These are phyloP conservation scores for Blastobotrys proliferans DNA, from an alignment of 1,139 yeast genomes.

Conservation along the genomic window DNA sequence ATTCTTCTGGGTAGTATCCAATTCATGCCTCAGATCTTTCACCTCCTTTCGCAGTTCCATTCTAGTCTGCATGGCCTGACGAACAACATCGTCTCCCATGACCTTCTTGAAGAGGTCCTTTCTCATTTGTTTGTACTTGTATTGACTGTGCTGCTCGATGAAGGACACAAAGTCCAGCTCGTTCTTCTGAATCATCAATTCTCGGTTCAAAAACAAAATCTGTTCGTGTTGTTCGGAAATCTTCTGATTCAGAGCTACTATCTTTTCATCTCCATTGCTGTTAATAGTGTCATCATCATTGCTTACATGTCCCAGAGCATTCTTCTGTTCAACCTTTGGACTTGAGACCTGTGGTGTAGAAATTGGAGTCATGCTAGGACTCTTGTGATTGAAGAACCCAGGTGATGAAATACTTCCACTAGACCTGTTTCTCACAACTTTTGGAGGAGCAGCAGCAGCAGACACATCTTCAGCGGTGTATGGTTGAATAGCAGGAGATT, in stretches of 20 bases:
- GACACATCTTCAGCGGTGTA: background rate
- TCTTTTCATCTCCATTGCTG: background rate
- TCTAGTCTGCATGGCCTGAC: slow-evolving; percentile 31
- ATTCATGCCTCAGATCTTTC: slow-evolving; percentile 30
- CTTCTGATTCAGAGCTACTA: slow-evolving; percentile 3
- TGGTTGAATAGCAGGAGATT: too few relatives aligned
- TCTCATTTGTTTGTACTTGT: slow-evolving; percentile 41
- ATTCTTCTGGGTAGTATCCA: slow-evolving; percentile 26
- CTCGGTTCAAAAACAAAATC: slow-evolving; percentile 38
- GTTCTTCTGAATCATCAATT: slow-evolving; percentile 53
- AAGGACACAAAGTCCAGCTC: slow-evolving; percentile 62
- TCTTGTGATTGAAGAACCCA: slow-evolving; percentile 10
- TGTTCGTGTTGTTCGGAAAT: slow-evolving; percentile 5
- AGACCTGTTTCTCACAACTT: slow-evolving; percentile 6
- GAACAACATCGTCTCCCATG: slow-evolving; percentile 31
- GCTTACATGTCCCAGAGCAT: slow-evolving; percentile 1
- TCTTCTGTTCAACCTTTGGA: slow-evolving; percentile 8
- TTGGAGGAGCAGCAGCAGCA: background rate
- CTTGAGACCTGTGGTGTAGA: slow-evolving; percentile 13
- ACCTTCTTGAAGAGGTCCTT: slow-evolving; percentile 37
- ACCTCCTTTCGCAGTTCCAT: slow-evolving; percentile 29
- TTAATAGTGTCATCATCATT: background rate
- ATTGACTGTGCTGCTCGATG: slow-evolving; percentile 49
- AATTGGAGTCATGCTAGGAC: slow-evolving; percentile 10
- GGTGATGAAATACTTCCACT: slow-evolving; percentile 17